Evolutionary conservation across 306 rosid species (phyloP).

Genomic region (Prunus padus): DNA sequence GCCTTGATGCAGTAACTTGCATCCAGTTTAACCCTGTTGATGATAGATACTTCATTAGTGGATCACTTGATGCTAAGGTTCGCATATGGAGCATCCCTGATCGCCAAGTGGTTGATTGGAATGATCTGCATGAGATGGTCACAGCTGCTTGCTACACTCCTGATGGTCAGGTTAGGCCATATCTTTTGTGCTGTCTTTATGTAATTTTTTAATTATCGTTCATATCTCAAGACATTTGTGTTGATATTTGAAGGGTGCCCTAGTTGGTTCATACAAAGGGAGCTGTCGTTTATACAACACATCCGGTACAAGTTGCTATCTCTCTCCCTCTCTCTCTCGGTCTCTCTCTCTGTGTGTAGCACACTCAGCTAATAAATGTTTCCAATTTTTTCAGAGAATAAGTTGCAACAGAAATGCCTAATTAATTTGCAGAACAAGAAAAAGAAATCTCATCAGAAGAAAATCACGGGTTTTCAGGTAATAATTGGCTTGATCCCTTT

Average conservation of each 20-base stretch:
- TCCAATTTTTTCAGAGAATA: constrained; percentile 60
- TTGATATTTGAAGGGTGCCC: constrained; percentile 71
- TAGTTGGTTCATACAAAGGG: constrained; percentile 95
- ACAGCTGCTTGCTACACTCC: constrained; percentile 99
- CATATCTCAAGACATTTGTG: constrained; percentile 29
- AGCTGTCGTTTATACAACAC: constrained; percentile 84
- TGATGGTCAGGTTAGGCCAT: constrained; percentile 92
- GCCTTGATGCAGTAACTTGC: constrained; percentile 87
- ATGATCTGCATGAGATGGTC: constrained; percentile 96
- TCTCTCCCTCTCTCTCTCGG: not conserved
- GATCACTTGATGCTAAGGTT: constrained; percentile 95
- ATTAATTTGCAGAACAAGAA: constrained; percentile 96
- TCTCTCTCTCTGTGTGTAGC: not conserved
- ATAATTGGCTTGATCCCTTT: constrained; percentile 23
- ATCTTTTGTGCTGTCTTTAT: constrained; percentile 19
- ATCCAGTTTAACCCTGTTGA: constrained; percentile 99
- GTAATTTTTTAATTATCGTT: constrained; percentile 3
- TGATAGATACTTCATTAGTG: constrained; percentile 97
- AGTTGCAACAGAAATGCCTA: constrained; percentile 74
- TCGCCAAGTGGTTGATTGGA: constrained; percentile 95
- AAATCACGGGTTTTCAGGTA: constrained; percentile 99
- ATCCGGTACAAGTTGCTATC: constrained; percentile 53
- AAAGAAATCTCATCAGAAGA: constrained; percentile 84
- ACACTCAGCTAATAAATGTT: constrained; percentile 12
- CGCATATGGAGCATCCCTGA: constrained; percentile 98